Percentiles rank a stretch among this genome's conserved stretches.
Conservation (phyloP, 164 flowering plant genomes). For the Liriodendron chinense region DNA sequence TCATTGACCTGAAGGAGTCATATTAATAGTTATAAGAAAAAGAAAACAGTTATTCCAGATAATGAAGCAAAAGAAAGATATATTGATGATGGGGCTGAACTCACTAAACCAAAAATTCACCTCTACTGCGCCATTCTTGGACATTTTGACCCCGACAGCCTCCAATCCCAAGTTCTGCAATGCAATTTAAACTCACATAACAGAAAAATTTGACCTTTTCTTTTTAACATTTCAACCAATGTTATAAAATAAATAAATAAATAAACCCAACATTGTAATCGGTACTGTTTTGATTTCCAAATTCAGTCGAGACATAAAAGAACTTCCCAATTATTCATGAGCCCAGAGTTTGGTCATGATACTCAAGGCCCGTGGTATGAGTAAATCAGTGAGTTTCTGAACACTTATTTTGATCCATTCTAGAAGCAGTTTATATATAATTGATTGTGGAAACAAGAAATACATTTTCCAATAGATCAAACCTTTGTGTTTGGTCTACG, state of each 20-base stretch:
- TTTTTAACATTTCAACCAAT: too few species aligned
- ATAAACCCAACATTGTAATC: too few species aligned
- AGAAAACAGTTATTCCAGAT: not conserved
- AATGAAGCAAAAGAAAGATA: not conserved
- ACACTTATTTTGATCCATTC: not conserved
- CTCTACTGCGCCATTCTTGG: constrained; percentile 85
- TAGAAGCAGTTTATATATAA: not conserved
- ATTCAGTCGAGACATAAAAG: too few species aligned
- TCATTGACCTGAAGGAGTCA: constrained; percentile 73
- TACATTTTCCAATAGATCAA: constrained; percentile 7
- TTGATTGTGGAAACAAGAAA: not conserved
- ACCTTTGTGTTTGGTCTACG: constrained; percentile 96
- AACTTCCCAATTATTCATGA: too few species aligned
- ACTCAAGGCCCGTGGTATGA: not conserved
- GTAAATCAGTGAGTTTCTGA: not conserved
- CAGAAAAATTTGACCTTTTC: too few species aligned
- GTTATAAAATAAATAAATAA: too few species aligned
- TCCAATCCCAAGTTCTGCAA: constrained; percentile 86
- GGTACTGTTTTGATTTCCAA: too few species aligned
- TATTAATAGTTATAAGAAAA: not conserved
- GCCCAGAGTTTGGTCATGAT: too few species aligned
- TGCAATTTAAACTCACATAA: not conserved
- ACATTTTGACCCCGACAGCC: constrained; percentile 68
- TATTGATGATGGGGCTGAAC: not conserved
- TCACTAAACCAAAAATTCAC: constrained; percentile 27